Evolutionary conservation across 2,329 filamentous ascomycete species (phyloP).

Genomic region (Talaromyces rugulosus): DNA sequence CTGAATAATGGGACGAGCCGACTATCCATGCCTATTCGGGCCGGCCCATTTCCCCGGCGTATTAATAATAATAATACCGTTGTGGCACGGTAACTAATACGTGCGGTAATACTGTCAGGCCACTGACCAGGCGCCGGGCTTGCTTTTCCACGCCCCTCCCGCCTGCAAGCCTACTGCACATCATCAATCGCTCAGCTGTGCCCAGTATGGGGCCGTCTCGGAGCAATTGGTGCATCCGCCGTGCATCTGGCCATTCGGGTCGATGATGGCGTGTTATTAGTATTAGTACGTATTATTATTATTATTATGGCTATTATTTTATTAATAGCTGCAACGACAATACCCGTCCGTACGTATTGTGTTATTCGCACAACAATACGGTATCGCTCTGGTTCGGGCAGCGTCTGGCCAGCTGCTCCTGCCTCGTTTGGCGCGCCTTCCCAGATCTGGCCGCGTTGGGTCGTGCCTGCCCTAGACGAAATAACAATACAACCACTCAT

Average conservation of each 20-base stretch:
- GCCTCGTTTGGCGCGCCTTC: background rate
- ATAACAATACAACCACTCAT: background rate
- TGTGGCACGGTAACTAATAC: no score
- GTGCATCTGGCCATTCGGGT: background rate
- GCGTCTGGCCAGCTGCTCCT: background rate
- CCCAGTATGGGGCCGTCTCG: background rate
- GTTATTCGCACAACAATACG: background rate
- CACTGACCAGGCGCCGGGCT: conserved; percentile 1
- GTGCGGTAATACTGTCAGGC: background rate
- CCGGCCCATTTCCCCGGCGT: background rate
- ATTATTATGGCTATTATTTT: background rate
- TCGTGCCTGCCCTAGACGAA: background rate
- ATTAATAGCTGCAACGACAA: background rate
- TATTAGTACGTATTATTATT: background rate
- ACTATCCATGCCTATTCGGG: background rate
- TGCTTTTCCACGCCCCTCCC: conserved; percentile 17
- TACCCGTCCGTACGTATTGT: no score
- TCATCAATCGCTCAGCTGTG: conserved; percentile 17
- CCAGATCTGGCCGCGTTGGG: background rate
- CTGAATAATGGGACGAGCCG: background rate
- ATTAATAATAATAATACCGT: background rate
- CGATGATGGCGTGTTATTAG: background rate
- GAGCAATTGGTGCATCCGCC: background rate
- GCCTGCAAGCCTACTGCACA: conserved; percentile 23
- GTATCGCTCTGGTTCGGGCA: background rate